These are phyloP conservation scores for Actinomortierella ambigua DNA, from an alignment of 371 early-diverging fungal species.

Conservation along the genomic window DNA sequence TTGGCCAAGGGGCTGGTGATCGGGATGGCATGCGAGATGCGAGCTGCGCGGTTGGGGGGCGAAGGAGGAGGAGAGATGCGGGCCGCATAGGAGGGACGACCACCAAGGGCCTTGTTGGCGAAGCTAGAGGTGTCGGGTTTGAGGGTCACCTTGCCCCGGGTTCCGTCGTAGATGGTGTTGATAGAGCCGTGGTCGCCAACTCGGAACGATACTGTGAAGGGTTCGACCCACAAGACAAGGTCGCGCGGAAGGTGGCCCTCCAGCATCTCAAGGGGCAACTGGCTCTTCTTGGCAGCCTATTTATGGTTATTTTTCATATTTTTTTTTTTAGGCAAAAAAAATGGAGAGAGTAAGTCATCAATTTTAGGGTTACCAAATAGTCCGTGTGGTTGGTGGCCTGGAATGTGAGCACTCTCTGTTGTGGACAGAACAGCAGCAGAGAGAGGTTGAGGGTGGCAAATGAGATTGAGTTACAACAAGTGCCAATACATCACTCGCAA, in stretches of 20 bases:
- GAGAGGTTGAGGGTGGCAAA: slow-evolving; percentile 2
- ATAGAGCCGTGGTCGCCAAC: slow-evolving; percentile 76
- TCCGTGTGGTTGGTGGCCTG: no score
- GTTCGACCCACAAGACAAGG: slow-evolving; percentile 81
- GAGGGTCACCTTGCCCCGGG: slow-evolving; percentile 60
- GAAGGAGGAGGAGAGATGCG: slow-evolving; percentile 58
- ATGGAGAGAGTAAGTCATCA: no score
- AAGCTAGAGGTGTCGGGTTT: slow-evolving; percentile 47
- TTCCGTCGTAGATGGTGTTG: slow-evolving; percentile 68
- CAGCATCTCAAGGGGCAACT: slow-evolving; percentile 45
- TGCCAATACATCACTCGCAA: no score
- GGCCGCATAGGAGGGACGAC: slow-evolving; percentile 49
- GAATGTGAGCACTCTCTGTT: no score
- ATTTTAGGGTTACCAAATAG: no score
- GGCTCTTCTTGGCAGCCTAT: slow-evolving; percentile 56
- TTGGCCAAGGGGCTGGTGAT: slow-evolving; percentile 53
- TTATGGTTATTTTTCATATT: neutral
- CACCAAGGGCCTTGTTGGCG: slow-evolving; percentile 15
- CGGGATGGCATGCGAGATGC: slow-evolving; percentile 41
- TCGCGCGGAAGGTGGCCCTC: slow-evolving; percentile 69
- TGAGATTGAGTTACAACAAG: no score
- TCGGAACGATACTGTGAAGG: slow-evolving; percentile 71
- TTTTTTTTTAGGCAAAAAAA: no score
- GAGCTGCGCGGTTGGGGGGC: slow-evolving; percentile 29
- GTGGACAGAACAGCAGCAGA: neutral